Conservation (phyloP, 495 filamentous ascomycete genomes). For the Recurvomyces mirabilis region DNA sequence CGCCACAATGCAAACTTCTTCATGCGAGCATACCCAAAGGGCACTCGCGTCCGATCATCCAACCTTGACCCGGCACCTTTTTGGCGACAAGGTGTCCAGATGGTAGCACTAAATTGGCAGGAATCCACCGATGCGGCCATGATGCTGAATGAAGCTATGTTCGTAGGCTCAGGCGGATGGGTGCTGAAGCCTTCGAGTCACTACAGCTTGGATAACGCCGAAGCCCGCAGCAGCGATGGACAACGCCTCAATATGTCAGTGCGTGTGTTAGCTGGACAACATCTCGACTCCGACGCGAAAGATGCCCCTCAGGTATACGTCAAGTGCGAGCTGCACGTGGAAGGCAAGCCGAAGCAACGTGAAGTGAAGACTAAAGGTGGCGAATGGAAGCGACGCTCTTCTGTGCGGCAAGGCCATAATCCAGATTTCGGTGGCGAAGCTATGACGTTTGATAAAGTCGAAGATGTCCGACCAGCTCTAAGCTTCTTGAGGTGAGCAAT, state of each 20-base stretch:
- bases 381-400: slow-evolving; percentile 62
- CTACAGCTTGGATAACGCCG: slow-evolving; percentile 31
- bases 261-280: slow-evolving; percentile 45
- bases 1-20: slow-evolving; percentile 71
- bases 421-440: slow-evolving; percentile 60
- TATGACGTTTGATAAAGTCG: slow-evolving; percentile 49
- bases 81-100: slow-evolving; percentile 84
- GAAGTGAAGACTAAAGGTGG: slow-evolving; percentile 36
- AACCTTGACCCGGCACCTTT: slow-evolving; percentile 75
- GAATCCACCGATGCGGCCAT: slow-evolving; percentile 74
- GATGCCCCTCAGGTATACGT: slow-evolving; percentile 65
- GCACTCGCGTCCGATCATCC: slow-evolving; percentile 67
- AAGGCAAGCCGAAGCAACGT: slow-evolving; percentile 38
- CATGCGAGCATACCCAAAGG: slow-evolving; percentile 83
- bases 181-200: slow-evolving; percentile 71
- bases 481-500: slow-evolving; percentile 62
- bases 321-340: slow-evolving; percentile 71
- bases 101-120: slow-evolving; percentile 94
- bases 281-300: slow-evolving; percentile 44
- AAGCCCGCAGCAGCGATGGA: slow-evolving; percentile 27
- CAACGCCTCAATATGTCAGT: slow-evolving; percentile 43
- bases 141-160: slow-evolving; percentile 96
- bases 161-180: slow-evolving; percentile 67
- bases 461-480: slow-evolving; percentile 62
- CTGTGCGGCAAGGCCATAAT: slow-evolving; percentile 46